Base-by-base conservation (phyloP, 2,329 filamentous ascomycete genomes). In the Biscogniauxia mediterranea region DNA sequence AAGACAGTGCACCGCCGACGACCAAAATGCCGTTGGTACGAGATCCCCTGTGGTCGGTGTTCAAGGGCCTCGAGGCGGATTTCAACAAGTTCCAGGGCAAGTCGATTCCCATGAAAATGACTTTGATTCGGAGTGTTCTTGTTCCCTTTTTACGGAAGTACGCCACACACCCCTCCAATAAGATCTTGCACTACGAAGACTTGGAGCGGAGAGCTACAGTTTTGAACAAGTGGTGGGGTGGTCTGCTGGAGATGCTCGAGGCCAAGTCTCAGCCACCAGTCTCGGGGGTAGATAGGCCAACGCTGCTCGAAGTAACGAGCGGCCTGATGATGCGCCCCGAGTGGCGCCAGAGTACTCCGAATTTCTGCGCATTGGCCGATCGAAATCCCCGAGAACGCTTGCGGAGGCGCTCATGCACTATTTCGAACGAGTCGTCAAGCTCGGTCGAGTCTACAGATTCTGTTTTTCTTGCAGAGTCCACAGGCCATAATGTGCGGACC, bases 141-240 rank as follows among this genome's bases (percentile, higher is more conserved):
- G 76, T 96, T 19, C 91, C 92, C 0, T 96, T 97, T 69, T 78
- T 97, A 52, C 84, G 86, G 60, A 87, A 84, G 56, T 88, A 93
- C 68, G 83, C 85, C 62, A 78, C 83, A 38, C 89, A 94, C 70
- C 78, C 85, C 1, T 92, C 90, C 8, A 89, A 86, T 68, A 78
- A 76, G 61, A 73, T 73, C 17, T 79, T 97, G 53, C 80, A 85
- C n/a, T 82, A 91, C 1, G 92, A 96, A 77, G 92, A 96, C 72
- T 77, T 97, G 52, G 93, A 97, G 70, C 85, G 90, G 42, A 85
- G 93, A 62, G 85, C 90, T 1, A 87, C 87, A 52, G 91, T 96
- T 54, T 78, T 97, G 61, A 92, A 95, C 73, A 93, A 91, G 72
- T 97, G 93, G 93, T 97, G 93, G 93, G 89, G 83, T 52, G 88